Conservation (phyloP, 345 rosid genomes). For the Sonneratia caseolaris region DNA sequence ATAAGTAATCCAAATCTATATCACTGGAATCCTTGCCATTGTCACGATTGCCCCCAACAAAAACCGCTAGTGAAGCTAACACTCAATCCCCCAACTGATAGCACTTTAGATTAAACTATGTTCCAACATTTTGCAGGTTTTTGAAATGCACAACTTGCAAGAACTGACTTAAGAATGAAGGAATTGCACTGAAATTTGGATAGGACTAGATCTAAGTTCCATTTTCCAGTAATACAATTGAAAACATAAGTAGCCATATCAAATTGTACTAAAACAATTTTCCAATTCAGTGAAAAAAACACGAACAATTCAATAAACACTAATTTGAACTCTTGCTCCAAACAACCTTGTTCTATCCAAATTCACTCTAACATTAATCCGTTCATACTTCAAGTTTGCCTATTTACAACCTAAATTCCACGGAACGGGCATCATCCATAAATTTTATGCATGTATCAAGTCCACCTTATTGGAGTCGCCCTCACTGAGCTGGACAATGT, state of each 20-base stretch:
- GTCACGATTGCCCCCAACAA: too few relatives aligned
- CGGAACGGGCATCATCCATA: neutral
- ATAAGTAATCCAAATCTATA: too few relatives aligned
- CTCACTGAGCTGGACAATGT: constrained; percentile 37
- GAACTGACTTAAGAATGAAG: too few relatives aligned
- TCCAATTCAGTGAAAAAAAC: neutral
- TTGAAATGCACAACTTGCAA: too few relatives aligned
- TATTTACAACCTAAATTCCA: neutral
- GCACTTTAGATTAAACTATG: too few relatives aligned
- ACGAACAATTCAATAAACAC: neutral
- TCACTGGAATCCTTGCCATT: too few relatives aligned
- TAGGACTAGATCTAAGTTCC: neutral
- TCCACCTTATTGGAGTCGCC: constrained; percentile 31
- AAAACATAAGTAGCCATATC: neutral
- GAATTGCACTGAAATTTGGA: too few relatives aligned
- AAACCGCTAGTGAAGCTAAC: too few relatives aligned
- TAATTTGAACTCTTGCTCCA: neutral
- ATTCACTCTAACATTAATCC: neutral
- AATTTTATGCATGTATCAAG: neutral
- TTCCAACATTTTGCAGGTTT: too few relatives aligned
- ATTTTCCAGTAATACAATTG: neutral
- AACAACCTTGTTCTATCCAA: neutral
- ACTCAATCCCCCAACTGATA: too few relatives aligned
- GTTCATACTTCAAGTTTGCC: neutral
- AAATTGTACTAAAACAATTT: neutral